A percentile compares a stretch with the other conserved stretches of the same genome.
phyloP scores from a whole-genome alignment of 2,329 filamentous ascomycete genomes.

The Claviceps sorghi region DNA sequence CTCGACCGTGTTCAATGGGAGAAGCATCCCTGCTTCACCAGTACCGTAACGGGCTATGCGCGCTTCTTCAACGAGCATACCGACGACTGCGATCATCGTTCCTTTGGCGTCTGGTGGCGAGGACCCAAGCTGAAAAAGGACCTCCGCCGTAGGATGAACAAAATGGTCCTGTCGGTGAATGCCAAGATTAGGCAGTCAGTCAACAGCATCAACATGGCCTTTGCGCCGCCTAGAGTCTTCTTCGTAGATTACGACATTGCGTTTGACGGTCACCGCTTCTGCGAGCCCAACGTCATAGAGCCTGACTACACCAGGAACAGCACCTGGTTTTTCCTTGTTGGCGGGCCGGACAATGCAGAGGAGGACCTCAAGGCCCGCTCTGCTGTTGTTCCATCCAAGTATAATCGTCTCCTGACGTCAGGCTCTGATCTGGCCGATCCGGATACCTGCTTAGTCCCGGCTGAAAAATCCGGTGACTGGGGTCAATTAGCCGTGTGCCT shows the following conservation, averaged over 20 bases:
- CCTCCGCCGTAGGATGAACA: neutral
- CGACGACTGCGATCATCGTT: neutral
- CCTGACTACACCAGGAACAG: neutral
- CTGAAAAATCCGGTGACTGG: too few relatives aligned
- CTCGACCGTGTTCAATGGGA: conserved; percentile 30
- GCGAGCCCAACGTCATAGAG: neutral
- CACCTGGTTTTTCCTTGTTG: neutral
- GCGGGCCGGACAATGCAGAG: neutral
- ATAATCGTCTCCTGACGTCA: neutral
- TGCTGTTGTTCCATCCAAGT: neutral
- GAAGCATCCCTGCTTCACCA: conserved; percentile 25
- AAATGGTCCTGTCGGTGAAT: neutral
- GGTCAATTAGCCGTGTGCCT: too few relatives aligned
- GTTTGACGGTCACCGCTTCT: neutral
- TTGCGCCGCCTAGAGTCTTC: neutral
- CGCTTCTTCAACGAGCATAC: neutral
- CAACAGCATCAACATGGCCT: neutral
- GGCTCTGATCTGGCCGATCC: neutral
- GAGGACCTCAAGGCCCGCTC: neutral
- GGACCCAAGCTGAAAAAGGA: neutral
- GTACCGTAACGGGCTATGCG: conserved; percentile 25
- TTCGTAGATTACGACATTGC: neutral
- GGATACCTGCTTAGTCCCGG: neutral
- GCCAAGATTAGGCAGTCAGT: neutral
- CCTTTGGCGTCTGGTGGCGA: neutral